phyloP scores from a whole-genome alignment of 225 moss, liverwort and hornwort species.

The Takakia lepidozioides region DNA sequence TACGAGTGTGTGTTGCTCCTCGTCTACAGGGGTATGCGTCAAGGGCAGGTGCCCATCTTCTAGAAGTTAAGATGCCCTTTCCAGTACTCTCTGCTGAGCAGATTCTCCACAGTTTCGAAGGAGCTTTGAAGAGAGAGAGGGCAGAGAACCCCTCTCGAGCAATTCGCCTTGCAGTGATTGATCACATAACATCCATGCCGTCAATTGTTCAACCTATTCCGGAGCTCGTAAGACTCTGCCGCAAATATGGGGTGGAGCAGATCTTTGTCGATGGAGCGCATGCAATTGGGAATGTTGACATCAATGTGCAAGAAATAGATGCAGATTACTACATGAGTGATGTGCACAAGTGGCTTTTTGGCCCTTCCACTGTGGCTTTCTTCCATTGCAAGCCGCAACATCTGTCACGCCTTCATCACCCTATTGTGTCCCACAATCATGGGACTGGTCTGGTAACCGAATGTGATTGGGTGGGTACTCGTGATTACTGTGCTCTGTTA shows the following conservation, averaged over 20 bases:
- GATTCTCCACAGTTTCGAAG: conserved; percentile 42
- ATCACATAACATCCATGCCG: conserved; percentile 86
- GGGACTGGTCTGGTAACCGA: conserved; percentile 70
- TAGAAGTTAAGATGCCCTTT: conserved; percentile 65
- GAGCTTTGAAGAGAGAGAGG: conserved; percentile 31
- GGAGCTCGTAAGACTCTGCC: conserved; percentile 56
- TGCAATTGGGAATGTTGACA: conserved; percentile 62
- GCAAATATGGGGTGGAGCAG: conserved; percentile 56
- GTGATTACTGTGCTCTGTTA: conserved; percentile 74
- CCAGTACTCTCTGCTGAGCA: conserved; percentile 48
- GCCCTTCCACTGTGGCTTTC: conserved; percentile 72
- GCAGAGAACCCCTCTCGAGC: conserved; percentile 13
- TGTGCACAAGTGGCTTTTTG: conserved; percentile 85
- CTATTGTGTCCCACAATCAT: conserved; percentile 62
- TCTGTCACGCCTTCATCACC: conserved; percentile 72
- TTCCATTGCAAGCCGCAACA: conserved; percentile 69
- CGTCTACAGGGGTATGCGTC: conserved; percentile 34
- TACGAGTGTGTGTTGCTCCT: neutral
- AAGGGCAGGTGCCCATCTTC: conserved; percentile 57
- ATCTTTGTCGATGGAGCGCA: conserved; percentile 84
- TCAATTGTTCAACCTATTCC: conserved; percentile 58
- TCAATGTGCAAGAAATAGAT: conserved; percentile 56
- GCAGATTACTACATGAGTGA: conserved; percentile 84
- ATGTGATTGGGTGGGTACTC: conserved; percentile 72
- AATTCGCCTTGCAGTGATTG: conserved; percentile 68